These are phyloP conservation scores for Citrullus colocynthis DNA, from an alignment of 306 rosid genomes.

Conservation along the genomic window DNA sequence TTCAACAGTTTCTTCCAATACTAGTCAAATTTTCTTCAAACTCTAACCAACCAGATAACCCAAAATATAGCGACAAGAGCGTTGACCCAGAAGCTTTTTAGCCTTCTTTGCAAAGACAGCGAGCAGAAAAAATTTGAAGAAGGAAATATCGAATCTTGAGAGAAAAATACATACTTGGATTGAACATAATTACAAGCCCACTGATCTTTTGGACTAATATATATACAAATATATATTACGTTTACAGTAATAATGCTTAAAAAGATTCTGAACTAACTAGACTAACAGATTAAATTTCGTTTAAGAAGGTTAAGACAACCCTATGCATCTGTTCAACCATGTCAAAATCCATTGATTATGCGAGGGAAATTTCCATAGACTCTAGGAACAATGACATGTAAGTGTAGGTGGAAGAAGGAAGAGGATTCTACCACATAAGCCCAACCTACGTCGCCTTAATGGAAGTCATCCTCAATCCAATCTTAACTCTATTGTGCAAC, in stretches of 20 bases:
- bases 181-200: background rate
- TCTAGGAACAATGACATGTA: background rate
- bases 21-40: background rate
- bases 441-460: background rate
- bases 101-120: background rate
- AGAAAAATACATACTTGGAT: background rate
- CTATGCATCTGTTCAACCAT: background rate
- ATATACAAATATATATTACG: background rate
- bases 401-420: background rate
- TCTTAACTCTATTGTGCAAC: constrained; percentile 2
- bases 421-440: background rate
- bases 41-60: background rate
- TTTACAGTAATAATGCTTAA: background rate
- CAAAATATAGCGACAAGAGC: background rate
- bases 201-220: background rate
- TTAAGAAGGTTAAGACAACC: background rate
- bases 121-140: background rate
- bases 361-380: background rate
- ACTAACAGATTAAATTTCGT: background rate
- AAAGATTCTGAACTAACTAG: background rate
- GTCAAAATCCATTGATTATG: too few relatives aligned
- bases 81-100: background rate
- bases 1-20: background rate
- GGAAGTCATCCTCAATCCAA: background rate
- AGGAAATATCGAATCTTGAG: background rate